phyloP scores from a whole-genome alignment of 148 eudicot species.

The Nepenthes gracilis region DNA sequence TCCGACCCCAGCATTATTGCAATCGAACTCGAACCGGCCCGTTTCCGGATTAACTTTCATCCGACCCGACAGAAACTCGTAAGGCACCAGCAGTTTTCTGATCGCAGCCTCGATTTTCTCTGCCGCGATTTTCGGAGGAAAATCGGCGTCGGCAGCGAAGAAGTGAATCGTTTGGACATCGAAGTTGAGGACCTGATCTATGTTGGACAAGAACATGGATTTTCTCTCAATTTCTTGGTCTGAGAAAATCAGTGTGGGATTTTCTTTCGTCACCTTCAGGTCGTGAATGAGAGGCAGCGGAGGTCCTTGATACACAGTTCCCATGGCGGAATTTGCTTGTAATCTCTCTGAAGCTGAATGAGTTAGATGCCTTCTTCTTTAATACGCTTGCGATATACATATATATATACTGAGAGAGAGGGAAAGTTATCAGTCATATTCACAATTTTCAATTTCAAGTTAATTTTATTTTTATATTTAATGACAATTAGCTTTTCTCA shows the following conservation, averaged over 20 bases:
- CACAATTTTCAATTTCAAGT: too few species aligned
- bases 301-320: conserved; percentile 20
- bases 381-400: too few species aligned
- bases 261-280: conserved; percentile 44
- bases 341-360: conserved; percentile 3
- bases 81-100: conserved; percentile 30
- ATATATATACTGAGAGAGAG: too few species aligned
- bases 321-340: conserved; percentile 11
- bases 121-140: conserved; percentile 30
- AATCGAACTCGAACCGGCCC: conserved; percentile 59
- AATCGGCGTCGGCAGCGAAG: conserved; percentile 41
- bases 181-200: conserved; percentile 75
- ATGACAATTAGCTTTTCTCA: too few species aligned
- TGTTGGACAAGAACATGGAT: conserved; percentile 65
- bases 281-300: conserved; percentile 28
- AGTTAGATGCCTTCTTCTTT: too few species aligned
- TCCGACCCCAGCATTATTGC: conserved; percentile 50
- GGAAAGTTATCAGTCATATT: too few species aligned
- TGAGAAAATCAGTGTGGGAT: conserved; percentile 39
- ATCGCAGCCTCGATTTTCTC: conserved; percentile 32
- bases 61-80: conserved; percentile 67
- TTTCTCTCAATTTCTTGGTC: conserved; percentile 29
- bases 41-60: conserved; percentile 31
- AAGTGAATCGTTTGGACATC: conserved; percentile 82
- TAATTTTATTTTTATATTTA: too few species aligned